Percentiles rank a stretch among this genome's conserved stretches.
Conservation (phyloP, 2,329 filamentous ascomycete species). For the Neonectria faginata region DNA sequence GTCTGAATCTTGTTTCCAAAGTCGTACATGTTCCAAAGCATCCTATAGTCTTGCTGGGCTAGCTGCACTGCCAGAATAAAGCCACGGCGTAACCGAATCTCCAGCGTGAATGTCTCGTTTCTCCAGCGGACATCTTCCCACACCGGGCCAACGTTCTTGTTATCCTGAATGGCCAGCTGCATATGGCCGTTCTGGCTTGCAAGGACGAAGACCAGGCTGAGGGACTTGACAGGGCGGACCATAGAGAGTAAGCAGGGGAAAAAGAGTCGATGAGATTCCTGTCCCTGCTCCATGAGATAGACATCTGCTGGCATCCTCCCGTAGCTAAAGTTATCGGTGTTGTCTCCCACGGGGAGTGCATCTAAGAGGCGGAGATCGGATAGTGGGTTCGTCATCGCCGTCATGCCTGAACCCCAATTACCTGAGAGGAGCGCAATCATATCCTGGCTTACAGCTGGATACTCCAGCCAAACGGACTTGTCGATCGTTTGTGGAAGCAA, state of each 20-base stretch:
- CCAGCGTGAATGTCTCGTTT: constrained; percentile 72
- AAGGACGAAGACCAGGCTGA: constrained; percentile 77
- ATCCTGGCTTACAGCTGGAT: constrained; percentile 79
- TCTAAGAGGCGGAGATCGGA: constrained; percentile 69
- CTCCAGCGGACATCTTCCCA: constrained; percentile 90
- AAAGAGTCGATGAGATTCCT: constrained; percentile 73
- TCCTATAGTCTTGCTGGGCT: constrained; percentile 80
- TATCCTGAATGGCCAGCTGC: constrained; percentile 78
- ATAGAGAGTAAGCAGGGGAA: constrained; percentile 83
- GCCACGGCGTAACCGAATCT: constrained; percentile 78
- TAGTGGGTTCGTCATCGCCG: constrained; percentile 59
- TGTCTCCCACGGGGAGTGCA: constrained; percentile 82
- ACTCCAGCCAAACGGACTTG: constrained; percentile 83
- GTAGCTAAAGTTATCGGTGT: constrained; percentile 79
- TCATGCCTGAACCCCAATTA: constrained; percentile 62
- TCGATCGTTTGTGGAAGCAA: constrained; percentile 83
- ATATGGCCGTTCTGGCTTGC: constrained; percentile 84
- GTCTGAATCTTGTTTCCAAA: constrained; percentile 82
- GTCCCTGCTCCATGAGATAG: constrained; percentile 78
- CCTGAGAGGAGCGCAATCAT: constrained; percentile 77
- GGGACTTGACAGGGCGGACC: constrained; percentile 75
- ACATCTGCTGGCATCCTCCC: constrained; percentile 81
- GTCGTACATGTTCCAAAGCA: constrained; percentile 85
- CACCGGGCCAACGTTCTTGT: constrained; percentile 74
- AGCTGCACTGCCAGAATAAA: constrained; percentile 80